These are phyloP conservation scores for Colletotrichum lentis DNA, from an alignment of 2,329 filamentous ascomycete species.

Conservation along the genomic window DNA sequence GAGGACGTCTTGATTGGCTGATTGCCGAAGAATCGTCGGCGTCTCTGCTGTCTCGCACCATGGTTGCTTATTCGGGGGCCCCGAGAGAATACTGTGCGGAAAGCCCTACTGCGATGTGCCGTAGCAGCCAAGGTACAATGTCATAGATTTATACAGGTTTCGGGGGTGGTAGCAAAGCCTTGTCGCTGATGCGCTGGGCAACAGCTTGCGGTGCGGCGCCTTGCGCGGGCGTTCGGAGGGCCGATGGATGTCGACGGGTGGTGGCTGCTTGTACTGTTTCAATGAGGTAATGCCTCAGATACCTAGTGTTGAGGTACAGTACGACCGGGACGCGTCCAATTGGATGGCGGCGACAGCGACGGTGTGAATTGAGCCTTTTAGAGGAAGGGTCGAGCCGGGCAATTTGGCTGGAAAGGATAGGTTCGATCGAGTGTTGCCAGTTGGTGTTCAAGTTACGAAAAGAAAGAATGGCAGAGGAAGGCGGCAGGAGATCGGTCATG, in stretches of 20 bases:
- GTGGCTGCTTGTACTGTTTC: conserved; percentile 29
- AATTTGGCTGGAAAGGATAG: neutral
- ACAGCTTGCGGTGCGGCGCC: neutral
- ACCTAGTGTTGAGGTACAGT: neutral
- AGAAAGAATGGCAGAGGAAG: neutral
- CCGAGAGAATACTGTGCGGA: neutral
- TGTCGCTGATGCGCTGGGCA: conserved; percentile 28
- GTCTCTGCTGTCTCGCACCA: conserved; percentile 56
- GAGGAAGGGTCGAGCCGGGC: neutral
- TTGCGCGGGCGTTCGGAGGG: conserved; percentile 22
- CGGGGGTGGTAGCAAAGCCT: conserved; percentile 12
- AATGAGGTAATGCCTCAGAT: conserved; percentile 30
- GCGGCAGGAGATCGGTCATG: neutral
- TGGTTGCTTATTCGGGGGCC: conserved; percentile 41
- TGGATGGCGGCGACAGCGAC: neutral
- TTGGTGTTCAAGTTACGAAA: conserved; percentile 1
- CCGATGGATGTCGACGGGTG: conserved; percentile 17
- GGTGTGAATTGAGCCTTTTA: neutral
- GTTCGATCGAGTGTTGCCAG: neutral
- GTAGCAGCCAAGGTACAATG: conserved; percentile 11
- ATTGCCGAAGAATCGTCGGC: conserved; percentile 56
- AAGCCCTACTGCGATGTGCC: neutral
- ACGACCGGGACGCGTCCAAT: conserved; percentile 15
- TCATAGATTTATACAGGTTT: conserved; percentile 24
- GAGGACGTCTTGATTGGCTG: conserved; percentile 65